Evolutionary conservation across 208 protist genomes (phyloP), one percentile per base, ranked within the genome.

Genomic region (Leishmania major): DNA sequence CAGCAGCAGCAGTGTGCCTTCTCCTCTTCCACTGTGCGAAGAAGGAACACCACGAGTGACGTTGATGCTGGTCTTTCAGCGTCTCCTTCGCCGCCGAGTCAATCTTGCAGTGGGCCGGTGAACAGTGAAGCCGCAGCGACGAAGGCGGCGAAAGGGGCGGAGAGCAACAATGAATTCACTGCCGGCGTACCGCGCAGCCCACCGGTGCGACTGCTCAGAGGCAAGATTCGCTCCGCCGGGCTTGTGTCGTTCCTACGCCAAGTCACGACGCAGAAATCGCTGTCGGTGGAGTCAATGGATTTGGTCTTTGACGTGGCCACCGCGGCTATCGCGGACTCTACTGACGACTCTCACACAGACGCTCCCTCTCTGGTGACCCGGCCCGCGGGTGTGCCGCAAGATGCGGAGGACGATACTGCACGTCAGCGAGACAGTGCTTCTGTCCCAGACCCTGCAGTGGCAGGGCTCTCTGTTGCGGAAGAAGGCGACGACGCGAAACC

Each of bases 191-290:
- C 37, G 53, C 45, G 31, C 49, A 25, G 49, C n/a, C 77, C 45
- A 37, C 47, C n/a, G 31, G 73, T 86, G 66, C 83, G 77, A n/a
- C 78, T 86, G n/a, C 73, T 86, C 7, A 31, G 60, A 7, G 83
- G 83, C 59, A 70, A 66, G 28, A 55, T 86, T 8, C 83, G 83
- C 78, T 86, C 83, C 47, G 62, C 83, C 0, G 83, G 83, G 7
- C 83, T 86, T 22, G 10, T 83, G 7, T 77, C 83, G 11, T 86
- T 86, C 51, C 31, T 86, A n/a, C 83, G 83, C 31, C 83, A 64
- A 51, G 59, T 75, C 17, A 86, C 78, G 31, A 77, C 83, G 49
- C 78, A 83, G 55, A 86, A 86, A 71, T 86, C 83, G 47, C 47
- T 82, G 59, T 10, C 78, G 1, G 78, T 86, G 25, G 83, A 86